Conservation (phyloP, 2,329 filamentous ascomycete genomes). For the Beauveria medogensis region DNA sequence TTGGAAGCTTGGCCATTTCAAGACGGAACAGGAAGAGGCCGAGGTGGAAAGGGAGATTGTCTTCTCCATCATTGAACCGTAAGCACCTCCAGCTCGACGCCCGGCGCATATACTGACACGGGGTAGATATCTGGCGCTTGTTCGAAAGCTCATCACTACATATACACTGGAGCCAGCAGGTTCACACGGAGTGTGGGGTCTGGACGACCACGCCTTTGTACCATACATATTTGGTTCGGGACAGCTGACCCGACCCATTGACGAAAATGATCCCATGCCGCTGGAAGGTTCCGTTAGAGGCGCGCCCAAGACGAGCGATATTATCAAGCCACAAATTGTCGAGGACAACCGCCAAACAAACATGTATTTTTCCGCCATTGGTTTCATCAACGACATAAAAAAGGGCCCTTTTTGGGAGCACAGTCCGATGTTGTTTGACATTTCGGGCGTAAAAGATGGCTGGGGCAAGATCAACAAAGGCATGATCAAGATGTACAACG, state of each 20-base stretch:
- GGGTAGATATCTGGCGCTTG: slow-evolving; percentile 65
- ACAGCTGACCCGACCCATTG: slow-evolving; percentile 72
- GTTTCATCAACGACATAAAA: slow-evolving; percentile 97
- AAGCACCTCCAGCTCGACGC: slow-evolving; percentile 28
- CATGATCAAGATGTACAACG: slow-evolving; percentile 99
- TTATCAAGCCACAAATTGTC: slow-evolving; percentile 58
- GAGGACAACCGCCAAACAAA: slow-evolving; percentile 58
- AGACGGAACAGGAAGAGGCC: slow-evolving; percentile 40
- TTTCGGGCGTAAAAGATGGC: slow-evolving; percentile 82
- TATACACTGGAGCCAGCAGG: slow-evolving; percentile 94
- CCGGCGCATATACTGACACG: slow-evolving; percentile 9
- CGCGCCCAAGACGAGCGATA: slow-evolving; percentile 62
- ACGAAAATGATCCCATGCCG: slow-evolving; percentile 53
- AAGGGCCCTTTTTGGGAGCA: slow-evolving; percentile 96
- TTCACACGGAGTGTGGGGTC: slow-evolving; percentile 93
- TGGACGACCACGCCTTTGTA: slow-evolving; percentile 94
- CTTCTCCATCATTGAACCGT: slow-evolving; percentile 75
- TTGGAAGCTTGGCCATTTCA: slow-evolving; percentile 84
- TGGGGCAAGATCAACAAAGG: slow-evolving; percentile 99
- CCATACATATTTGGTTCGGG: slow-evolving; percentile 95
- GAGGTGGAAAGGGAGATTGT: slow-evolving; percentile 72
- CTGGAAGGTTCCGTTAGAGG: slow-evolving; percentile 68
- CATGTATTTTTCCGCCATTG: slow-evolving; percentile 92
- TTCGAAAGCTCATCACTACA: slow-evolving; percentile 75
- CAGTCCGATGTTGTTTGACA: slow-evolving; percentile 87